phyloP scores from a whole-genome alignment of 106 monocot genomes.

The Chionographis japonica region DNA sequence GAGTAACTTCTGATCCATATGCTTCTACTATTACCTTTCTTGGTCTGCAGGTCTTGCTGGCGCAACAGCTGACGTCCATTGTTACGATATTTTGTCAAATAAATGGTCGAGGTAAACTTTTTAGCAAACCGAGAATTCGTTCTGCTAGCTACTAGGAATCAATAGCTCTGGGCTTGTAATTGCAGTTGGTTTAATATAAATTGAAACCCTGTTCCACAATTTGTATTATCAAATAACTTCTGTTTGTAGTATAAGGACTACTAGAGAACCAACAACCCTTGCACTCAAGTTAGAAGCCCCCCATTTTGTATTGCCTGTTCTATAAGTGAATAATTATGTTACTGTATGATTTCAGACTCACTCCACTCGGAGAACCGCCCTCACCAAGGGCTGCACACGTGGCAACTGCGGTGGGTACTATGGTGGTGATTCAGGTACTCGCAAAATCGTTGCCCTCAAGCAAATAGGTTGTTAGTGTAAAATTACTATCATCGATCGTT shows the following conservation, averaged over 20 bases:
- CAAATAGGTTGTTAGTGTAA: no score
- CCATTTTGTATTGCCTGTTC: no score
- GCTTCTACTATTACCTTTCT: conserved; percentile 6
- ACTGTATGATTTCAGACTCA: conserved; percentile 47
- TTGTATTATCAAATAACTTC: no score
- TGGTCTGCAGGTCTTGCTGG: conserved; percentile 79
- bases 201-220: no score
- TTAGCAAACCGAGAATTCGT: not conserved
- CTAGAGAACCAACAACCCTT: no score
- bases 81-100: conserved; percentile 82
- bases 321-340: not conserved
- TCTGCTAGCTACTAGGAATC: no score
- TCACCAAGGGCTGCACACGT: conserved; percentile 98
- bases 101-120: conserved; percentile 88
- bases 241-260: not conserved
- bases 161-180: no score
- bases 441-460: not conserved
- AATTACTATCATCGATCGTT: no score
- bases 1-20: not conserved
- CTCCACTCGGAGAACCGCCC: conserved; percentile 89
- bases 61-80: conserved; percentile 98
- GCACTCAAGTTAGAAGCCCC: no score
- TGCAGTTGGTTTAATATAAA: no score
- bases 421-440: conserved; percentile 96
- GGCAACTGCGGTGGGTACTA: conserved; percentile 95